Conservation (phyloP, 352 stramenopile species). For the Phytophthora pluvialis region DNA sequence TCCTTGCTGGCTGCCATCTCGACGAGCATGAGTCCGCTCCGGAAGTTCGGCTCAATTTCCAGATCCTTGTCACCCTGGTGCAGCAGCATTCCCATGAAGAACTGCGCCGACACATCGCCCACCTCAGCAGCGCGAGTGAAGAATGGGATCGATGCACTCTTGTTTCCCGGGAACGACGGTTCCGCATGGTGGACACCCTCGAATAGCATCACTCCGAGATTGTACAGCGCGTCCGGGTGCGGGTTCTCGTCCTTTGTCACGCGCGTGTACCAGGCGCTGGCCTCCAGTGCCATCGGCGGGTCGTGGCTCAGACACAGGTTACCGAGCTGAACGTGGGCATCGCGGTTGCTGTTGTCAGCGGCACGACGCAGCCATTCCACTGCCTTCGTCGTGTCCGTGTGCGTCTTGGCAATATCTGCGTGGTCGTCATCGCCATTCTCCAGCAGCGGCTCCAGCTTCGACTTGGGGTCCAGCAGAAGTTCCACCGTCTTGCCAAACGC, state of each 20-base stretch:
- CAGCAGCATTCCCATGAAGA: slow-evolving; percentile 87
- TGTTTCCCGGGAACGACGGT: slow-evolving; percentile 66
- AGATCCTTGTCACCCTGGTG: slow-evolving; percentile 79
- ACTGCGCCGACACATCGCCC: slow-evolving; percentile 81
- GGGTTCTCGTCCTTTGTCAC: slow-evolving; percentile 60
- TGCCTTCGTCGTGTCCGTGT: slow-evolving; percentile 67
- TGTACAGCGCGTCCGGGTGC: slow-evolving; percentile 85
- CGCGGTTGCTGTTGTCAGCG: slow-evolving; percentile 74
- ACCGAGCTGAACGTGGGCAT: slow-evolving; percentile 82
- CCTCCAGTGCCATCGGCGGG: slow-evolving; percentile 71
- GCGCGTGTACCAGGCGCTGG: slow-evolving; percentile 77
- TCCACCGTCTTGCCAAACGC: slow-evolving; percentile 79
- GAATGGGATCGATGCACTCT: slow-evolving; percentile 69
- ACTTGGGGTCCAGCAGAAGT: slow-evolving; percentile 66
- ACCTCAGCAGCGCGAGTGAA: slow-evolving; percentile 80
- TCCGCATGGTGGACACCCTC: slow-evolving; percentile 77
- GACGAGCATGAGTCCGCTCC: slow-evolving; percentile 78
- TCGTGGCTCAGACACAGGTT: slow-evolving; percentile 85
- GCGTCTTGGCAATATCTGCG: slow-evolving; percentile 27
- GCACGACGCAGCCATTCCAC: slow-evolving; percentile 85
- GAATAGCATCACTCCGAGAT: slow-evolving; percentile 82
- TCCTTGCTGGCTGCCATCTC: slow-evolving; percentile 70
- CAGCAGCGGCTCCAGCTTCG: slow-evolving; percentile 54
- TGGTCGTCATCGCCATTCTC: slow-evolving; percentile 22
- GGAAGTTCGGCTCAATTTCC: slow-evolving; percentile 64